Percentiles rank a stretch among this genome's conserved stretches.
Conservation (phyloP, 75 land plant genomes). For the Cryptomeria japonica region DNA sequence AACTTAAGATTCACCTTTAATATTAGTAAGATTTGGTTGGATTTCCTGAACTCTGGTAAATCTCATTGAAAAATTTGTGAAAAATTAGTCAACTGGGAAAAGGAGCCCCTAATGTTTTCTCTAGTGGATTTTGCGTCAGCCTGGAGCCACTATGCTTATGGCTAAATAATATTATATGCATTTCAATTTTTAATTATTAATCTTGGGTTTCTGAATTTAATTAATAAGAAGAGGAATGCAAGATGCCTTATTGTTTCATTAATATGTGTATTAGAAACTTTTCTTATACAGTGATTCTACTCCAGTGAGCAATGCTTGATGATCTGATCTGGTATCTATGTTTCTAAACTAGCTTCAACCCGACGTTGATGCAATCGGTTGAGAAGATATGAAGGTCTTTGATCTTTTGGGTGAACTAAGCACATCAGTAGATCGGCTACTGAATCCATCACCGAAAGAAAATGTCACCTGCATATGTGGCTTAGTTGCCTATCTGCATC, state of each 20-base stretch:
- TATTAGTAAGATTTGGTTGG: too few relatives aligned
- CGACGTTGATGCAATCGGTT: background rate
- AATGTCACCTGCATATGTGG: background rate
- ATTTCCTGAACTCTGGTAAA: too few relatives aligned
- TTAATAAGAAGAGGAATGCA: background rate
- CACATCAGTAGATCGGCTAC: background rate
- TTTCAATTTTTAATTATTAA: background rate
- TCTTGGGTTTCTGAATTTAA: background rate
- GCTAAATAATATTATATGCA: background rate
- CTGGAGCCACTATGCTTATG: background rate
- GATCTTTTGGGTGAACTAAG: background rate
- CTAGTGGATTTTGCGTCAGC: background rate
- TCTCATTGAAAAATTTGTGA: too few relatives aligned
- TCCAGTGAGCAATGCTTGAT: background rate
- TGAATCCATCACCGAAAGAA: background rate
- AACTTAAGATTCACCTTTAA: too few relatives aligned
- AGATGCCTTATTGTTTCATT: background rate
- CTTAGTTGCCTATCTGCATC: background rate
- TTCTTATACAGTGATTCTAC: background rate
- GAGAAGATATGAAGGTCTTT: background rate
- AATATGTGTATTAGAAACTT: background rate
- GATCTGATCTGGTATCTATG: background rate
- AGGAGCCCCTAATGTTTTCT: background rate
- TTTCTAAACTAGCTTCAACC: background rate
- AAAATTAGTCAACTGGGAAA: background rate